phyloP scores from a whole-genome alignment of 2,329 filamentous ascomycete species.

The Stachybotrys chlorohalonatus region DNA sequence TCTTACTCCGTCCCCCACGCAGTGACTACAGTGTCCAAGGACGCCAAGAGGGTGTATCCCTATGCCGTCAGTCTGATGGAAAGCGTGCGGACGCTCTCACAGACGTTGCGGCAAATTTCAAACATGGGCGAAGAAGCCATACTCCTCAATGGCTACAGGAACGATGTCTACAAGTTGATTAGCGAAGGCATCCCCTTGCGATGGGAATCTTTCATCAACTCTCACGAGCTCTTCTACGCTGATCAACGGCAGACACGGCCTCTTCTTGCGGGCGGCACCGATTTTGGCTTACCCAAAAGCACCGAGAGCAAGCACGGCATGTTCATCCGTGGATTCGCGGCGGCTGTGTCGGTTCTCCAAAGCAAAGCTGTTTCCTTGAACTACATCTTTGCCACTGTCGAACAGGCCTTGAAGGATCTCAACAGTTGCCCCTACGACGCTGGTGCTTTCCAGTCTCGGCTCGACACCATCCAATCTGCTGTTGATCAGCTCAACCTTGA shows the following conservation, averaged over 20 bases:
- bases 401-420: conserved; percentile 76
- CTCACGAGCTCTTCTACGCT: conserved; percentile 75
- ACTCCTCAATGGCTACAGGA: conserved; percentile 82
- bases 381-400: conserved; percentile 69
- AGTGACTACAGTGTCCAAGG: conserved; percentile 92
- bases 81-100: conserved; percentile 86
- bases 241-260: conserved; percentile 36
- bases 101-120: conserved; percentile 76
- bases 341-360: conserved; percentile 79
- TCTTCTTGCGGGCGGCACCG: conserved; percentile 25
- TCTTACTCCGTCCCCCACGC: conserved; percentile 90
- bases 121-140: conserved; percentile 83
- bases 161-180: conserved; percentile 77
- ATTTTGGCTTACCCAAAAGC: conserved; percentile 39
- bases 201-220: conserved; percentile 98
- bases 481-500: conserved; percentile 96
- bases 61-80: conserved; percentile 98
- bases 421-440: conserved; percentile 76
- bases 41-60: conserved; percentile 96
- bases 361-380: conserved; percentile 73
- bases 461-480: conserved; percentile 81
- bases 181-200: conserved; percentile 80
- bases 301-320: conserved; percentile 90
- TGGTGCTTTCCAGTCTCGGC: conserved; percentile 66
- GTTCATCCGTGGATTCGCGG: conserved; percentile 89